Evolutionary conservation across 495 filamentous ascomycete genomes (phyloP), one percentile per base, ranked within the genome.

Genomic region (Penicillium mononematosum): DNA sequence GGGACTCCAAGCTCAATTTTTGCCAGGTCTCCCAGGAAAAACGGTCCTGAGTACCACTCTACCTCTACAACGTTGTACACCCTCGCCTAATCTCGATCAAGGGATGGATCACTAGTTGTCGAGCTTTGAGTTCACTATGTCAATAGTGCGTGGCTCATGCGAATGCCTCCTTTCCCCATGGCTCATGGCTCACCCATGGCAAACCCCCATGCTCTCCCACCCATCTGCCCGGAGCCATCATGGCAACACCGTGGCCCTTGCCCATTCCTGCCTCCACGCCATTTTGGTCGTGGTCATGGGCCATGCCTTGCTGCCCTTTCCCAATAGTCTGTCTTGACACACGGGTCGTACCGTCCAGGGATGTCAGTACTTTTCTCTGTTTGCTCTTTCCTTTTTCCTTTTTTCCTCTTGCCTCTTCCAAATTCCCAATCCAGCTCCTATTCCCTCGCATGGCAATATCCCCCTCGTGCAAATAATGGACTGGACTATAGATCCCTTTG

Each of bases 231-330:
- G n/a, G 20, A 20, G 29, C 7, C 19, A 17, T 31, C 34, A 51
- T 51, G 48, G 48, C 50, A 43, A 43, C 25, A 31, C 49, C 36
- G 38, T 53, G 50, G 34, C 38, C 44, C 32, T 56, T 11, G 16
- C 53, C 12, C 46, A 53, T 59, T 51, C 58, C 49, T n/a, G 14
- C 34, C 16, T 27, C 31, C 58, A 57, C 54, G 54, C 52, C 48
- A 29, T 27, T 39, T 11, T 0, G 24, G 43, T 34, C 48, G 43
- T 50, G 31, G 56, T 58, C 46, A 38, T 59, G 56, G 51, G 38
- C 46, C 47, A 24, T 50, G 45, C 59, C 62, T 64, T 64, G 52
- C 62, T 57, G 55, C 50, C 32, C 45, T 14, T 54, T 54, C 55
- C 45, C 53, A 64, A 64, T 62, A 58, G 55, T 55, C 27, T 51